Conservation (phyloP, 768 basidiomycete species). For the Pulveroboletus sp. region DNA sequence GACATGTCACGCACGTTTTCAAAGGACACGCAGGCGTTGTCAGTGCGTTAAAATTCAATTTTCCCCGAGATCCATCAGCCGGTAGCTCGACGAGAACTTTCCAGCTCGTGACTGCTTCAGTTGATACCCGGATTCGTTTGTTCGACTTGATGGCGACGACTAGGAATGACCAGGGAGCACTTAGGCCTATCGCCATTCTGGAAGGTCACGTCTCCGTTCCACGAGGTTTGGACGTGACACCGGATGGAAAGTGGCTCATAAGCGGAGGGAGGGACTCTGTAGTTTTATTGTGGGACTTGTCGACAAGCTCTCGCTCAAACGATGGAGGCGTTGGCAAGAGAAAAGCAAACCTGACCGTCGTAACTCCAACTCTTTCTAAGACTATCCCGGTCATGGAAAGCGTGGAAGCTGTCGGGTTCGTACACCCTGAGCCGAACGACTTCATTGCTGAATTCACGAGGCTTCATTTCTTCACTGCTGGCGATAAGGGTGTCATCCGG, state of each 20-base stretch:
- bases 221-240: conserved; percentile 78
- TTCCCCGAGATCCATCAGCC: conserved; percentile 56
- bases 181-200: conserved; percentile 72
- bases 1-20: conserved; percentile 91
- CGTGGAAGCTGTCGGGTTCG: conserved; percentile 79
- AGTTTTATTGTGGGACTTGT: conserved; percentile 86
- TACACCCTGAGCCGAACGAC: conserved; percentile 46
- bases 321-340: conserved; percentile 23
- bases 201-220: conserved; percentile 97
- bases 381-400: conserved; percentile 83
- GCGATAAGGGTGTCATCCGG: conserved; percentile 80
- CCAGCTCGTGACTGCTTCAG: conserved; percentile 85
- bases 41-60: conserved; percentile 83
- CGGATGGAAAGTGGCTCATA: conserved; percentile 84
- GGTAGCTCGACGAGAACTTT: conserved; percentile 49
- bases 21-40: conserved; percentile 98
- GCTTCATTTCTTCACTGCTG: conserved; percentile 81
- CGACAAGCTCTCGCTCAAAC: conserved; percentile 5
- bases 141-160: conserved; percentile 77
- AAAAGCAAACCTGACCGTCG: conserved; percentile 43
- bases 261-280: conserved; percentile 93
- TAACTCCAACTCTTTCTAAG: conserved; percentile 57
- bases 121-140: conserved; percentile 87
- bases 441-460: conserved; percentile 31
- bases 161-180: conserved; percentile 48